Percentiles rank a stretch among this genome's conserved stretches.
Conservation (phyloP, 2,329 filamentous ascomycete species). For the Rhinocladiella mackenziei region DNA sequence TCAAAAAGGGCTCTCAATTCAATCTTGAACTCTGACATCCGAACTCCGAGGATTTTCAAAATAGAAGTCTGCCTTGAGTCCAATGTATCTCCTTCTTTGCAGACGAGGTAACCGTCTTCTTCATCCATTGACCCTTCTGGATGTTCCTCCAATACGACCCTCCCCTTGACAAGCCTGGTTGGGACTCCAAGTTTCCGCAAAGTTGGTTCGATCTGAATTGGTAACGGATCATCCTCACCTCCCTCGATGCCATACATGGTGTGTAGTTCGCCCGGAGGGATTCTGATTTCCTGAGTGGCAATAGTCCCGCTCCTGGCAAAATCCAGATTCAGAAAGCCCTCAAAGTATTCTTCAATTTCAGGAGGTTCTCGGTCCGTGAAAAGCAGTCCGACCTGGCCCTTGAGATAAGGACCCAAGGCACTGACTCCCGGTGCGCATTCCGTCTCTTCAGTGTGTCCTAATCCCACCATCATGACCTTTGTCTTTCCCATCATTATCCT, state of each 20-base stretch:
- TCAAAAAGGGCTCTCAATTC: slow-evolving; percentile 64
- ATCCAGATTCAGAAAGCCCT: slow-evolving; percentile 68
- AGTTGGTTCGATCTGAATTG: slow-evolving; percentile 85
- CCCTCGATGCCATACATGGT: slow-evolving; percentile 51
- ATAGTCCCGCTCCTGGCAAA: slow-evolving; percentile 82
- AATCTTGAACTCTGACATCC: slow-evolving; percentile 85
- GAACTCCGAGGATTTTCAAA: slow-evolving; percentile 88
- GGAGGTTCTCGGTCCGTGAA: slow-evolving; percentile 74
- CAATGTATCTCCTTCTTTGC: slow-evolving; percentile 76
- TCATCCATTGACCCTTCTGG: slow-evolving; percentile 42
- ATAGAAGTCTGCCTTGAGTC: slow-evolving; percentile 90
- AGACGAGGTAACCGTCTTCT: slow-evolving; percentile 64
- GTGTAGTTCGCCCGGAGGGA: slow-evolving; percentile 80
- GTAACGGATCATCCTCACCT: slow-evolving; percentile 79
- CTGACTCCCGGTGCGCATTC: slow-evolving; percentile 77
- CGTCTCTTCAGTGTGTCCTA: slow-evolving; percentile 72
- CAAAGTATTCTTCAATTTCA: slow-evolving; percentile 69
- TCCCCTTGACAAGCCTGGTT: slow-evolving; percentile 81
- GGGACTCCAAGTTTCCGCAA: slow-evolving; percentile 85
- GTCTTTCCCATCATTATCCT: slow-evolving; percentile 97
- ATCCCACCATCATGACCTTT: slow-evolving; percentile 95
- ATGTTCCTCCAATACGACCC: slow-evolving; percentile 66
- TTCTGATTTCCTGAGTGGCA: slow-evolving; percentile 69
- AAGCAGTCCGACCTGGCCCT: slow-evolving; percentile 81
- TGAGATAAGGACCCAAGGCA: slow-evolving; percentile 63